A percentile compares a stretch with the other conserved stretches of the same genome.
Conservation (phyloP, 306 rosid genomes). For the Trichosanthes truncata region DNA sequence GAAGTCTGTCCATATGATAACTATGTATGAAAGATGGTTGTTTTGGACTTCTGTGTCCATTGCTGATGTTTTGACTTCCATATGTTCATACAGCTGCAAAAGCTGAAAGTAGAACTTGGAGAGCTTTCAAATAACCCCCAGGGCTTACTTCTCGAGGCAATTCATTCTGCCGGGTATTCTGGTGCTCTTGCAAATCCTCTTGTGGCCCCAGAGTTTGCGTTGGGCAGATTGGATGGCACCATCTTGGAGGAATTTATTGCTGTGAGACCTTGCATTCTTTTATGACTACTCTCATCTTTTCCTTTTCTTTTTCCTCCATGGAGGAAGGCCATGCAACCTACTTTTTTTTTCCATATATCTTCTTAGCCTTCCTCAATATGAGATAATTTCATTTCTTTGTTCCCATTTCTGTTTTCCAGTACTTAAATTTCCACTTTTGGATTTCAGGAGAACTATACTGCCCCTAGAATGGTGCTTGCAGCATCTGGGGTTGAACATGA, state of each 20-base stretch:
- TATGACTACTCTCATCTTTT: neutral
- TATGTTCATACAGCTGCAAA: constrained; percentile 44
- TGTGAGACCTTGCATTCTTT: constrained; percentile 49
- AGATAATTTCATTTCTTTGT: neutral
- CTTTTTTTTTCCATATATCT: neutral
- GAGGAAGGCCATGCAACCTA: neutral
- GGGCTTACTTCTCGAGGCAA: constrained; percentile 85
- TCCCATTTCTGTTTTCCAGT: neutral
- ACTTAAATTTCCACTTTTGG: constrained; percentile 6
- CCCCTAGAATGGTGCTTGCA: constrained; percentile 91
- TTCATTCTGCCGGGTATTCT: constrained; percentile 86
- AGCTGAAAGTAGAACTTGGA: constrained; percentile 69
- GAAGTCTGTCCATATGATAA: neutral
- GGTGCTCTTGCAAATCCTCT: constrained; percentile 96
- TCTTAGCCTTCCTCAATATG: neutral
- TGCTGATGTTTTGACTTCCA: constrained; percentile 4
- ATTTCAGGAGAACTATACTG: constrained; percentile 88
- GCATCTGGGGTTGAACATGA: constrained; percentile 90
- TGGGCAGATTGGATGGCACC: constrained; percentile 54
- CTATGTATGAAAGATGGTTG: neutral
- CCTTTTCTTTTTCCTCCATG: neutral
- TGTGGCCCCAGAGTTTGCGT: constrained; percentile 67
- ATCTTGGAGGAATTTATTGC: constrained; percentile 67
- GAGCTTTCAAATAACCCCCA: constrained; percentile 84
- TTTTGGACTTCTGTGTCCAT: constrained; percentile 1